Evolutionary conservation across 768 basidiomycete species (phyloP).

Genomic region (Russula dissimulans): DNA sequence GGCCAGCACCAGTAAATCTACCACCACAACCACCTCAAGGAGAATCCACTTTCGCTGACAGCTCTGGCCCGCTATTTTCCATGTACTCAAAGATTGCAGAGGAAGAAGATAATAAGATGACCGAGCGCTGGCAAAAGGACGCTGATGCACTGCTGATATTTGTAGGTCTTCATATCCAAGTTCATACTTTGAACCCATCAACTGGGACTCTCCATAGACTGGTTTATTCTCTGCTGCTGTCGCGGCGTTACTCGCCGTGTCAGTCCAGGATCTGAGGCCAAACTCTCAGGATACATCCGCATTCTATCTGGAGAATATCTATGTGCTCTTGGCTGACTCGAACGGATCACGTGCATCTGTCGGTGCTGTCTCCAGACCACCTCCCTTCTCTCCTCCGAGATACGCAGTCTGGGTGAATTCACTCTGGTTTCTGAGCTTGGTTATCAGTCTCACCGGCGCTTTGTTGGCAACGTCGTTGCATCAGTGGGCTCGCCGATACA

Average conservation of each 20-base stretch:
- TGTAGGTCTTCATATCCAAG: neutral
- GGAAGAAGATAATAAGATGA: neutral
- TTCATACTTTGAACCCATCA: neutral
- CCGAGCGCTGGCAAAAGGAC: neutral
- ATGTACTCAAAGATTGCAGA: neutral
- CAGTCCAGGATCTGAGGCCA: neutral
- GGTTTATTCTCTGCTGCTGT: neutral
- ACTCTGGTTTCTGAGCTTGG: constrained; percentile 4
- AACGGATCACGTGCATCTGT: neutral
- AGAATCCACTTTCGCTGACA: neutral
- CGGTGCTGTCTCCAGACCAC: neutral
- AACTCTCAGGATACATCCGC: neutral
- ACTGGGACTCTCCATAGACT: neutral
- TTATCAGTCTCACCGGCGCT: neutral
- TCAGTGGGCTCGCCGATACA: neutral
- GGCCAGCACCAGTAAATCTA: neutral
- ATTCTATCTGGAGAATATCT: neutral
- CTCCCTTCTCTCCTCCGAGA: neutral
- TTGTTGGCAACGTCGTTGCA: neutral
- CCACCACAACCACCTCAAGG: neutral
- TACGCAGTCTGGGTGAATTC: neutral
- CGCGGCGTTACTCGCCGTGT: neutral
- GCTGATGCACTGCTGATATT: neutral
- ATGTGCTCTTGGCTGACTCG: neutral
- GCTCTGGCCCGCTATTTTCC: neutral